Percentiles rank a stretch among this genome's conserved stretches.
These are phyloP conservation scores for Jatropha podagrica DNA, from an alignment of 441 rosid genomes.

Conservation along the genomic window DNA sequence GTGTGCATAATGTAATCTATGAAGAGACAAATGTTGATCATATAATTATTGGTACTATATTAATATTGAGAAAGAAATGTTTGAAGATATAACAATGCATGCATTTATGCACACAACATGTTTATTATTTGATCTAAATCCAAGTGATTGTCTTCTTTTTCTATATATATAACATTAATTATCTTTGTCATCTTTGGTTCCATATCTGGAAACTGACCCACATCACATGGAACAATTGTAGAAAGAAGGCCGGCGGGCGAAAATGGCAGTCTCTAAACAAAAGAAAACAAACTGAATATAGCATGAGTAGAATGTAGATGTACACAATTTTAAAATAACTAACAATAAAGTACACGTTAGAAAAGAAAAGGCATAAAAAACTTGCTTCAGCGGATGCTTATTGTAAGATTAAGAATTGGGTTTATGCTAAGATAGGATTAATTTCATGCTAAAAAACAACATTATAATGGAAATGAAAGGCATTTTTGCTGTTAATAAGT, in stretches of 20 bases:
- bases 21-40: neutral
- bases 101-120: neutral
- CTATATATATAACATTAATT: neutral
- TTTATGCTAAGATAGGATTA: neutral
- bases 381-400: too few species aligned
- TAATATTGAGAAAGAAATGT: too few species aligned
- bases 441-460: neutral
- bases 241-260: conserved; percentile 15
- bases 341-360: neutral
- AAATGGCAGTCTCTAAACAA: neutral
- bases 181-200: neutral
- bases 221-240: conserved; percentile 12
- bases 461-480: neutral
- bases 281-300: conserved; percentile 1
- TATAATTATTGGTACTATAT: conserved; percentile 2
- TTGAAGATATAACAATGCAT: neutral
- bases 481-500: neutral
- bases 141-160: neutral
- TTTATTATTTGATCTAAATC: neutral
- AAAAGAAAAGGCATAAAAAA: neutral
- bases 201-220: conserved; percentile 6
- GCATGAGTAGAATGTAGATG: neutral
- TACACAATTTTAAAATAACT: too few species aligned
- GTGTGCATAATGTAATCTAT: neutral
- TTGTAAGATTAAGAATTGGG: too few species aligned